A percentile compares a stretch with the other conserved stretches of the same genome.
Conservation (phyloP, 2,329 filamentous ascomycete genomes). For the Claviceps humidiphila region DNA sequence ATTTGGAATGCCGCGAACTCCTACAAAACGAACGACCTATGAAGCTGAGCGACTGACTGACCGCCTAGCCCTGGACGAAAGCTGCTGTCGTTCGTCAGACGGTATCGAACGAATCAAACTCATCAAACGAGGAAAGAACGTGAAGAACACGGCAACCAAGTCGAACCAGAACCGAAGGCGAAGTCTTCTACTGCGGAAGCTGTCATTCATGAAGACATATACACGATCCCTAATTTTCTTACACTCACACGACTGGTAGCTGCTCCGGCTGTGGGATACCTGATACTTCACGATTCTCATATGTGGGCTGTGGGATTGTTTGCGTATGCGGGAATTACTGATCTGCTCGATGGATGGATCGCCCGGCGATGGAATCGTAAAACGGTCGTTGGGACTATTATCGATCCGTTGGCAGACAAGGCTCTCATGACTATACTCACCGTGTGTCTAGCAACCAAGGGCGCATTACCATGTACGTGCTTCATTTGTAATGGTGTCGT, state of each 20-base stretch:
- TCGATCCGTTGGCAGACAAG: slow-evolving; percentile 97
- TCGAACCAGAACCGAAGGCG: neutral
- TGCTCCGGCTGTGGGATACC: slow-evolving; percentile 76
- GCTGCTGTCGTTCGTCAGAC: too few species aligned
- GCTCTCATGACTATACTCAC: slow-evolving; percentile 87
- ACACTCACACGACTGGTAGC: slow-evolving; percentile 76
- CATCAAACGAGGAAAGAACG: neutral
- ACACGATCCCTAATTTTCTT: slow-evolving; percentile 88
- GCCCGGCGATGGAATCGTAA: slow-evolving; percentile 76
- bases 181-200: neutral
- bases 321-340: slow-evolving; percentile 80
- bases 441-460: slow-evolving; percentile 71
- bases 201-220: slow-evolving; percentile 69
- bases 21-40: neutral
- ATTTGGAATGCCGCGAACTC: neutral
- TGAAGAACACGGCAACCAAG: neutral
- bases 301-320: slow-evolving; percentile 73
- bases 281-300: slow-evolving; percentile 73
- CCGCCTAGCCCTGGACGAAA: neutral
- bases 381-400: slow-evolving; percentile 87
- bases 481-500: neutral
- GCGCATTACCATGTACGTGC: slow-evolving; percentile 59
- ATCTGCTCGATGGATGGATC: slow-evolving; percentile 88
- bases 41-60: neutral
- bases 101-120: neutral